Conservation (phyloP, 2,329 filamentous ascomycete species). For the Fusarium clavum region DNA sequence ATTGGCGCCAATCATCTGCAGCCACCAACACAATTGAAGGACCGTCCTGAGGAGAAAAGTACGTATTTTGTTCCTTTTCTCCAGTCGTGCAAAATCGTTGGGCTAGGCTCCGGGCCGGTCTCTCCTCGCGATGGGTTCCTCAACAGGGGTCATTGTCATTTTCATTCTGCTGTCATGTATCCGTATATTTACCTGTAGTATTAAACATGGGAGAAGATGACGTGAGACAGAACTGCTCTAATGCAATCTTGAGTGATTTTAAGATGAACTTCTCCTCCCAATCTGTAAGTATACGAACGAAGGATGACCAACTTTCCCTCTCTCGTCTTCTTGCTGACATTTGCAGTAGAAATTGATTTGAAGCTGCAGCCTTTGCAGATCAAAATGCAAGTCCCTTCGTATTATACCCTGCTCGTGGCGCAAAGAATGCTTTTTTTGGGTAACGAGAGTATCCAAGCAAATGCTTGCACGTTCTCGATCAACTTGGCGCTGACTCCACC, state of each 20-base stretch:
- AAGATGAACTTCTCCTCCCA: background rate
- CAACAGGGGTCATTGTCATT: background rate
- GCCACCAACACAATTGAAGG: constrained; percentile 9
- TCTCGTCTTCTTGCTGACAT: constrained; percentile 6
- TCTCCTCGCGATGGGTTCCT: background rate
- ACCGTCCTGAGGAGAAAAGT: background rate
- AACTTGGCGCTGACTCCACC: constrained; percentile 1
- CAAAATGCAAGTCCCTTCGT: constrained; percentile 30
- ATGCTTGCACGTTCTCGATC: constrained; percentile 21
- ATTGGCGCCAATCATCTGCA: constrained; percentile 17
- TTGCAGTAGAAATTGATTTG: background rate
- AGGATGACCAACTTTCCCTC: background rate
- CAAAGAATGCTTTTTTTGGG: constrained; percentile 24
- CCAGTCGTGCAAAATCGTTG: background rate
- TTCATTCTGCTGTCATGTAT: background rate
- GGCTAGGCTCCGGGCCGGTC: background rate
- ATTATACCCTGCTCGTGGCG: constrained; percentile 33
- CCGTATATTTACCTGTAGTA: constrained; percentile 1
- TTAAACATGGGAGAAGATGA: constrained; percentile 3
- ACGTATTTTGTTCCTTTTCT: background rate
- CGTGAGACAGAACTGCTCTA: constrained; percentile 21
- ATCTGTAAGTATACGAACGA: background rate
- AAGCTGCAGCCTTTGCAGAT: constrained; percentile 22
- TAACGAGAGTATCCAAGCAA: constrained; percentile 25
- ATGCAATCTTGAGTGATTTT: constrained; percentile 20